A percentile compares a stretch with the other conserved stretches of the same genome.
phyloP scores from a whole-genome alignment of 164 flowering plant genomes.

The Brasenia schreberi region DNA sequence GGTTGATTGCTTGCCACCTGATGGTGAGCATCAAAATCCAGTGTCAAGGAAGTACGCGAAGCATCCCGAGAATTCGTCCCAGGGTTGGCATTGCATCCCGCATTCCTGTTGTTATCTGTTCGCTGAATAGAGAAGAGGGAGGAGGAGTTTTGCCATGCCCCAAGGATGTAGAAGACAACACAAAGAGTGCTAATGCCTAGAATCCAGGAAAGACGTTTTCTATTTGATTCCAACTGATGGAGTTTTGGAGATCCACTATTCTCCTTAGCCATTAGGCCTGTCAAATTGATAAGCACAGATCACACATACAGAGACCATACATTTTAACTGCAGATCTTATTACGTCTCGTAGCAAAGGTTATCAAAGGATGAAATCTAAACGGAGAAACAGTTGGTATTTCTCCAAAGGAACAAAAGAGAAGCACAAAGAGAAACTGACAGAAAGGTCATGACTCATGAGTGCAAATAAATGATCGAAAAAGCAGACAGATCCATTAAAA shows the following conservation, averaged over 20 bases:
- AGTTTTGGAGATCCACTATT: constrained; percentile 71
- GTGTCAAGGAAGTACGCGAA: constrained; percentile 7
- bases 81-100: constrained; percentile 19
- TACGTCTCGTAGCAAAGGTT: background rate
- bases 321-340: background rate
- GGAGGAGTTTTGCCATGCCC: constrained; percentile 61
- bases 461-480: too few relatives aligned
- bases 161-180: constrained; percentile 62
- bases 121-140: constrained; percentile 9
- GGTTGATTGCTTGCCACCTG: constrained; percentile 29
- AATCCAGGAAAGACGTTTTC: constrained; percentile 57
- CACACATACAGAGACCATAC: background rate
- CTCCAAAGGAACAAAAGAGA: background rate
- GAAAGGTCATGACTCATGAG: background rate
- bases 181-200: constrained; percentile 73
- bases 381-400: background rate
- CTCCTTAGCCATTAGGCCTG: constrained; percentile 60
- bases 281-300: background rate
- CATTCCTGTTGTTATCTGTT: constrained; percentile 24
- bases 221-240: constrained; percentile 45
- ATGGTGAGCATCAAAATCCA: constrained; percentile 80
- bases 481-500: too few relatives aligned
- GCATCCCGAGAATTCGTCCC: background rate
- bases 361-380: background rate
- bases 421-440: background rate